These are phyloP conservation scores for Porcisia hertigi DNA, from an alignment of 208 protist species.

Conservation along the genomic window DNA sequence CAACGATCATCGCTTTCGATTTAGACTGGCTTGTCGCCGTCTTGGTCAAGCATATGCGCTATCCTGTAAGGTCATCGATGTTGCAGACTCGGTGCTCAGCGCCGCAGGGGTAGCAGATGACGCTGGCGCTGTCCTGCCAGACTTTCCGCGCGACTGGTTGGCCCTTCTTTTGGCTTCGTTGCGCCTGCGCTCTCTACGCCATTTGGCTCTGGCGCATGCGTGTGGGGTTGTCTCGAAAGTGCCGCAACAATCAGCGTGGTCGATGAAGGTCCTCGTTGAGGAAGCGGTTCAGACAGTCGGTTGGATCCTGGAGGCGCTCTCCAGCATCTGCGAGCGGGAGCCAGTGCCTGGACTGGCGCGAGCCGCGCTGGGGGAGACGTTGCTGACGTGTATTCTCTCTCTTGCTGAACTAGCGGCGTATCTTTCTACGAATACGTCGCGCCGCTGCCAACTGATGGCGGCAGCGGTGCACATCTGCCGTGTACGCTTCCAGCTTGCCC, in stretches of 20 bases:
- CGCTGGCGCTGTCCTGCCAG: conserved; percentile 1
- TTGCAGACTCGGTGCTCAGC: conserved; percentile 20
- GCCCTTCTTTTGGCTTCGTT: conserved; percentile 25
- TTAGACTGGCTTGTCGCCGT: neutral
- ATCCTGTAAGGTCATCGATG: conserved; percentile 19
- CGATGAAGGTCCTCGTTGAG: conserved; percentile 3
- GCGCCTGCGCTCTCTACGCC: conserved; percentile 32
- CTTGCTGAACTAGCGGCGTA: conserved; percentile 25
- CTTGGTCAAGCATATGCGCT: neutral
- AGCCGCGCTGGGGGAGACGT: conserved; percentile 7
- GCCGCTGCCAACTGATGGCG: conserved; percentile 22
- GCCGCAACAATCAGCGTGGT: neutral
- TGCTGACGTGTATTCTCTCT: conserved; percentile 25
- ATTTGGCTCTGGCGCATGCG: conserved; percentile 23
- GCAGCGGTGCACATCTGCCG: conserved; percentile 23
- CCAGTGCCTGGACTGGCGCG: conserved; percentile 6
- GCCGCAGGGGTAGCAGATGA: neutral
- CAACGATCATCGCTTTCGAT: neutral
- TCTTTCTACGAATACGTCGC: conserved; percentile 18
- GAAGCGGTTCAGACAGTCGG: conserved; percentile 15
- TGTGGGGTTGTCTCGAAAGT: neutral
- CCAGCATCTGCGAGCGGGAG: conserved; percentile 1
- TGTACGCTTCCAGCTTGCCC: conserved; percentile 6
- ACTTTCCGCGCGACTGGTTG: conserved; percentile 12
- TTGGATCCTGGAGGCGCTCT: conserved; percentile 17